Base-by-base conservation (phyloP, 2,329 filamentous ascomycete species). In the Fusarium paranaense region DNA sequence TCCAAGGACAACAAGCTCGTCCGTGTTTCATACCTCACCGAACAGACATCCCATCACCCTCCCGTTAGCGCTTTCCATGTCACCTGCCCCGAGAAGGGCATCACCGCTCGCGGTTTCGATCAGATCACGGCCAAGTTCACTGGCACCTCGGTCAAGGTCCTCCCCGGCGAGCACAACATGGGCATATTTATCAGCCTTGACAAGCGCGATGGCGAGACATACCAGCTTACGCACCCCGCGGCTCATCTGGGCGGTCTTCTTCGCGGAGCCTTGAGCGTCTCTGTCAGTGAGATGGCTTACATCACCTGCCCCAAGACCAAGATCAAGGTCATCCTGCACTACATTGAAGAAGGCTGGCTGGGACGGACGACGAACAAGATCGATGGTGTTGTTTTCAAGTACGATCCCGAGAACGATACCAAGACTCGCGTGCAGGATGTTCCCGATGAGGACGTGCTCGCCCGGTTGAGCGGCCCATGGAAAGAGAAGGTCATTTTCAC, bases 51-150 rank as follows among this genome's bases (percentile, higher is more conserved):
- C 9, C 97, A 99, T 80, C 97, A 99, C 83, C 97, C 97, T 37
- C 97, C 97, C 11, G 96, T 99, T 75, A 98, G 96, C 76, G 97
- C 97, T 16, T 99, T 97, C 83, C 96, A 94, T 82, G 92, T 98
- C 73, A 93, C 95, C 80, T 99, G 97, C 80, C 95, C 95, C 1
- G 94, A 97, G 76, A 95, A 95, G 81, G 97, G 96, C 32, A 89
- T 99, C 74, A 91, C 91, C 40, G 97, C 97, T 18, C 90, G 93
- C 67, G 97, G 97, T 2, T 99, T 96, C 80, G 97, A 99, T 80
- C 97, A 99, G 85, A 92, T 99, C 78, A 96, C 94, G 76, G 97
- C 97, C 80, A 98, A 98, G 83, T 99, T 99, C 84, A 98, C 97
- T 1, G 97, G 97, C 66, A 98, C 97, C 20, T 96, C 94, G 77